Evolutionary conservation across 257 asterid species (phyloP).

Genomic region (Solanum acaule): DNA sequence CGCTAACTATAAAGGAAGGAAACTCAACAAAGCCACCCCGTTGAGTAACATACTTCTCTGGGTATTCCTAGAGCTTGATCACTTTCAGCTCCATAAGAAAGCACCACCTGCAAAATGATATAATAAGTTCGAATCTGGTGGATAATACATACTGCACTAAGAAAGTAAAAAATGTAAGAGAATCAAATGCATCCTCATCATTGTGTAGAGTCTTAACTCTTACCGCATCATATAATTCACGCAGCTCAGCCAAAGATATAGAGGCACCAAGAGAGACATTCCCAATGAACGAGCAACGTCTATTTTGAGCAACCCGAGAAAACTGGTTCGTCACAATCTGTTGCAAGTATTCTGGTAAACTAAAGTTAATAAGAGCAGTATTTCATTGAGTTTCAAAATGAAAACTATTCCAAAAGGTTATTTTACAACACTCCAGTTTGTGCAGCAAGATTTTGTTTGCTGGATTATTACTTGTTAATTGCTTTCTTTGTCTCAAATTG

Average conservation of each 20-base stretch:
- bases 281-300: slow-evolving; percentile 75
- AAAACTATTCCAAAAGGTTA: not conserved
- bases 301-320: slow-evolving; percentile 62
- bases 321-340: slow-evolving; percentile 90
- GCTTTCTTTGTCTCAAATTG: not conserved
- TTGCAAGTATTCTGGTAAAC: slow-evolving; percentile 26
- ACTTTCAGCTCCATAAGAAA: slow-evolving; percentile 95
- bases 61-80: slow-evolving; percentile 78
- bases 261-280: slow-evolving; percentile 79
- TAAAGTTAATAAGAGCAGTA: slow-evolving; percentile 22
- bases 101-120: slow-evolving; percentile 55
- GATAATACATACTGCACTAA: not conserved
- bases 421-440: not conserved
- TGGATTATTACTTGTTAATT: not conserved
- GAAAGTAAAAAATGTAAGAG: not conserved
- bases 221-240: slow-evolving; percentile 75
- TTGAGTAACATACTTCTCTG: slow-evolving; percentile 53
- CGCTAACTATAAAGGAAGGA: not conserved
- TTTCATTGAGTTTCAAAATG: not conserved
- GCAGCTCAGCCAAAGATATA: slow-evolving; percentile 65
- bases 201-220: slow-evolving; percentile 34
- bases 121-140: not conserved
- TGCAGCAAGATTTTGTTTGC: not conserved
- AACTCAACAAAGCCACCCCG: not conserved
- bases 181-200: not conserved